A percentile compares a stretch with the other conserved stretches of the same genome.
phyloP scores from a whole-genome alignment of 805 yeast species.

The Zygoascus tannicola region DNA sequence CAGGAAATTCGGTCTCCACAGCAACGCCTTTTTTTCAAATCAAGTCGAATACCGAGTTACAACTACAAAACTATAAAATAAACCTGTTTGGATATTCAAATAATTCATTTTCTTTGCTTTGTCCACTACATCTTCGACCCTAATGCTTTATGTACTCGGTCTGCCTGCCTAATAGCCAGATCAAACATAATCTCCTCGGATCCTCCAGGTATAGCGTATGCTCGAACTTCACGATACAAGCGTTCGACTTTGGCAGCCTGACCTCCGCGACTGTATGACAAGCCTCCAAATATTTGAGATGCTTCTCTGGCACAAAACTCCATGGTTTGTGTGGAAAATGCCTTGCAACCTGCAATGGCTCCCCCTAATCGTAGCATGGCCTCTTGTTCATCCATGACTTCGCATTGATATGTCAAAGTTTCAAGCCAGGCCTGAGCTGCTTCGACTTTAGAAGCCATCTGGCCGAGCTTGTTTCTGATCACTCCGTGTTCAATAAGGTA shows the following conservation, averaged over 20 bases:
- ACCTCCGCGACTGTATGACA: constrained; percentile 35
- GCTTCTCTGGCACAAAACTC: constrained; percentile 38
- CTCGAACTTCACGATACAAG: constrained; percentile 36
- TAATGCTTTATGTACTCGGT: constrained; percentile 31
- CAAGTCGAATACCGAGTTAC: too few species aligned
- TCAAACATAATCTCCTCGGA: constrained; percentile 38
- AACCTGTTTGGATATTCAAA: too few species aligned
- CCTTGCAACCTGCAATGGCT: constrained; percentile 36
- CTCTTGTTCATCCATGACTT: constrained; percentile 26
- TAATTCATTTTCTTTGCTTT: too few species aligned
- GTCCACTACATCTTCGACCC: constrained; percentile 34
- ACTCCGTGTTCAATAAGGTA: constrained; percentile 34
- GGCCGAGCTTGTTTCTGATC: constrained; percentile 34
- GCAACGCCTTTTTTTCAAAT: too few species aligned
- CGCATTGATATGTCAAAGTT: constrained; percentile 28
- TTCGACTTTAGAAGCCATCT: constrained; percentile 33
- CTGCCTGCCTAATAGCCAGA: constrained; percentile 31
- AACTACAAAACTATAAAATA: too few species aligned
- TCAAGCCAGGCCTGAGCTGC: constrained; percentile 34
- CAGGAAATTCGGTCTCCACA: too few species aligned
- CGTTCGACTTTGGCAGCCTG: constrained; percentile 36
- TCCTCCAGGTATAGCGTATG: constrained; percentile 38
- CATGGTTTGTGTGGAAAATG: constrained; percentile 32
- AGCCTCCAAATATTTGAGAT: constrained; percentile 36
- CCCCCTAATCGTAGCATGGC: constrained; percentile 33